Percentiles rank a stretch among this genome's conserved stretches.
These are phyloP conservation scores for Pyrenophora seminiperda DNA, from an alignment of 2,329 filamentous ascomycete species.

Conservation along the genomic window DNA sequence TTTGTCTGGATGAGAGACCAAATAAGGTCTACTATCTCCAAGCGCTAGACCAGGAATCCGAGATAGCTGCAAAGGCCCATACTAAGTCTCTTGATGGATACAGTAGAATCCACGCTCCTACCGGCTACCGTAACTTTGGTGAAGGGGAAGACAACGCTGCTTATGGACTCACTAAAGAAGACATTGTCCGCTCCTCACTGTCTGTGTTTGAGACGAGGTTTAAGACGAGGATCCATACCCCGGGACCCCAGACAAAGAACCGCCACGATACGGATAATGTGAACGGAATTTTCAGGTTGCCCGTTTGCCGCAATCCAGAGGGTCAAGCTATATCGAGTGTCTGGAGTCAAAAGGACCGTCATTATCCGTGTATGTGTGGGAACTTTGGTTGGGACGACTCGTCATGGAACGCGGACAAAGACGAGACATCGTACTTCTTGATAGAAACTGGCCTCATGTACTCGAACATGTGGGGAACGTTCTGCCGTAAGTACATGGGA, in stretches of 20 bases:
- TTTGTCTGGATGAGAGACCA: not conserved
- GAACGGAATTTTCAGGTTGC: slow-evolving; percentile 12
- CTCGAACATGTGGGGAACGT: slow-evolving; percentile 15
- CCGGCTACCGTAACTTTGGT: slow-evolving; percentile 4
- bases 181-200: slow-evolving; percentile 12
- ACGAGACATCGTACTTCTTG: slow-evolving; percentile 13
- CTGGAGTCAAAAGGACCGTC: not conserved
- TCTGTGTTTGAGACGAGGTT: slow-evolving; percentile 1
- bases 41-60: not conserved
- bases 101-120: not conserved
- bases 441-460: slow-evolving; percentile 2
- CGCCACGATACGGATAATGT: not conserved
- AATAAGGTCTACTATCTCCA: not conserved
- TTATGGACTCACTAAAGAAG: slow-evolving; percentile 31
- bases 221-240: too few species aligned
- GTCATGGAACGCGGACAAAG: not conserved
- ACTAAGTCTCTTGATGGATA: not conserved
- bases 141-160: not conserved
- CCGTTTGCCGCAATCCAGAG: slow-evolving; percentile 17
- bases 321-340: slow-evolving; percentile 23
- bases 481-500: slow-evolving; percentile 6
- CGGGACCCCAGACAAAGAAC: not conserved
- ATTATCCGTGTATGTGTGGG: slow-evolving; percentile 29
- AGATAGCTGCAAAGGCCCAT: too few species aligned
- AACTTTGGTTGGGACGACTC: slow-evolving; percentile 16